Percentiles rank a stretch among this genome's conserved stretches.
Evolutionary conservation across 768 basidiomycete species (phyloP).

Genomic region (Amanita pallidorosea): DNA sequence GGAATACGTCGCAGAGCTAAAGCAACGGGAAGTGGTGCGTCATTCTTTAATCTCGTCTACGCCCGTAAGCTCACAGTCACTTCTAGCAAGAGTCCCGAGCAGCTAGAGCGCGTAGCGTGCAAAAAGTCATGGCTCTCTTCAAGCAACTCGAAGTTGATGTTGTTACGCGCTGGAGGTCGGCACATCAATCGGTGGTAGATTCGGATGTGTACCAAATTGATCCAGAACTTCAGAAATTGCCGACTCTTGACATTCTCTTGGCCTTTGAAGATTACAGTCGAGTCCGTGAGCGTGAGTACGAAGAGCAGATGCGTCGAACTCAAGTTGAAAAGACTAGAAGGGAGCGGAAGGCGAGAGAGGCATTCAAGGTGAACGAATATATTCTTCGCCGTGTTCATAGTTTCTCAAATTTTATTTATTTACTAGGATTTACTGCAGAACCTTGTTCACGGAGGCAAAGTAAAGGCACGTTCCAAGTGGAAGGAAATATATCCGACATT

Average conservation of each 20-base stretch:
- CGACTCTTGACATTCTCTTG: constrained; percentile 83
- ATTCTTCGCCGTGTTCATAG: not conserved
- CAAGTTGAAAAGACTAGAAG: constrained; percentile 77
- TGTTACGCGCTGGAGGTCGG: constrained; percentile 85
- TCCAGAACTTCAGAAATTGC: constrained; percentile 67
- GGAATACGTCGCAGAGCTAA: constrained; percentile 81
- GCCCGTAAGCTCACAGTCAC: constrained; percentile 4
- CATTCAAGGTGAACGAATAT: constrained; percentile 56
- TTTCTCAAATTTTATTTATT: not conserved
- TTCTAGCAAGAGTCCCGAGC: constrained; percentile 70
- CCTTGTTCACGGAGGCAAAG: constrained; percentile 50
- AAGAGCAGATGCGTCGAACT: constrained; percentile 70
- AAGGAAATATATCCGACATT: constrained; percentile 77
- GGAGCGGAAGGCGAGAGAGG: constrained; percentile 87
- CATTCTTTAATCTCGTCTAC: constrained; percentile 1
- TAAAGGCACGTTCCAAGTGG: constrained; percentile 86
- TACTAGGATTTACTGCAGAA: constrained; percentile 64
- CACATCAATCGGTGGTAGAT: constrained; percentile 63
- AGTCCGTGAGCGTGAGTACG: constrained; percentile 83
- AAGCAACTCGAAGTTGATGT: constrained; percentile 85
- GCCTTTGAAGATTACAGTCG: constrained; percentile 93
- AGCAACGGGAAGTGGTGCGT: constrained; percentile 81
- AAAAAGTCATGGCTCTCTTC: constrained; percentile 77
- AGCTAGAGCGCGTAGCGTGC: constrained; percentile 66
- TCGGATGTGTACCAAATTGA: constrained; percentile 77